A percentile compares a stretch with the other conserved stretches of the same genome.
Evolutionary conservation across 1,284 basidiomycete species (phyloP).

Genomic region (Inonotus hispidus): DNA sequence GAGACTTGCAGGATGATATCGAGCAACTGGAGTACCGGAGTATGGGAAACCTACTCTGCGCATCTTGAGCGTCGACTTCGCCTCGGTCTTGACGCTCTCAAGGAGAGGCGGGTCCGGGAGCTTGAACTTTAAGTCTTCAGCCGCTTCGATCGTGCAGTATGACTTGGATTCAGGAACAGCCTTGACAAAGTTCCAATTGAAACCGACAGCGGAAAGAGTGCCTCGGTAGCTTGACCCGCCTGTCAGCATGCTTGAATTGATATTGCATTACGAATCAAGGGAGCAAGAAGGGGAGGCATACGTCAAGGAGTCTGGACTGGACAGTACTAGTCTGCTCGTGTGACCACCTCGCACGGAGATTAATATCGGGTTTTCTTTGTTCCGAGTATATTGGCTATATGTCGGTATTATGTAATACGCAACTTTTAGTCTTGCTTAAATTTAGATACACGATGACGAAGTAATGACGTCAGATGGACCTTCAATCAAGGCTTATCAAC

Average conservation of each 20-base stretch:
- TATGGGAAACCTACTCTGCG: slow-evolving; percentile 97
- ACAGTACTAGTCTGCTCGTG: no score
- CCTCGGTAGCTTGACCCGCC: slow-evolving; percentile 71
- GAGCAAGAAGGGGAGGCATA: no score
- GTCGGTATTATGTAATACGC: no score
- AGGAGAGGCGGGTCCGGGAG: slow-evolving; percentile 93
- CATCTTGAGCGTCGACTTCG: slow-evolving; percentile 97
- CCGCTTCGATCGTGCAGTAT: slow-evolving; percentile 92
- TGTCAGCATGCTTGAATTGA: no score
- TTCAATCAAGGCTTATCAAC: no score
- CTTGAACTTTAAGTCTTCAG: slow-evolving; percentile 96
- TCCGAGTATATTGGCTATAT: no score
- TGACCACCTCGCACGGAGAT: no score
- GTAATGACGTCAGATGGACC: neutral
- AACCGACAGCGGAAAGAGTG: slow-evolving; percentile 88
- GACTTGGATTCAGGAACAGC: slow-evolving; percentile 96
- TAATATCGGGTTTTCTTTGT: no score
- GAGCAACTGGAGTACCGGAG: slow-evolving; percentile 82
- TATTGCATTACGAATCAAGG: no score
- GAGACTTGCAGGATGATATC: slow-evolving; percentile 96
- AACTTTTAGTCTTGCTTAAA: no score
- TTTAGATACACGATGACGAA: neutral
- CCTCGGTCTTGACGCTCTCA: slow-evolving; percentile 99
- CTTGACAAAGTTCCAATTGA: slow-evolving; percentile 96
- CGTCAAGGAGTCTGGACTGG: no score